Evolutionary conservation across 1,284 basidiomycete species (phyloP).

Genomic region (Apiotrichum gracile): DNA sequence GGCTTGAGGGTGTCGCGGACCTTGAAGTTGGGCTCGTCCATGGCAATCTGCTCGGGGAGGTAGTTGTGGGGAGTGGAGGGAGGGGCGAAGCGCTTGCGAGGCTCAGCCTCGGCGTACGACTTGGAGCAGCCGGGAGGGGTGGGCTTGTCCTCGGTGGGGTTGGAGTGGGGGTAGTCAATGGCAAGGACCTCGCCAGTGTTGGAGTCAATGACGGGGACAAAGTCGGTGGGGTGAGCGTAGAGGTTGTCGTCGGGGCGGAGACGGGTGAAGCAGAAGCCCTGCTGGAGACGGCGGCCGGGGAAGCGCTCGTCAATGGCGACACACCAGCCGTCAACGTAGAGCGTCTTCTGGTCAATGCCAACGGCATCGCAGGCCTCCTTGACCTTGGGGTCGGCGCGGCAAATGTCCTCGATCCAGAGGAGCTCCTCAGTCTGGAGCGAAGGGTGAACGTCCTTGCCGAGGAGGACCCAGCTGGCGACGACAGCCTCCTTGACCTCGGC

Average conservation of each 20-base stretch:
- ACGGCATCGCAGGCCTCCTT: slow-evolving; percentile 45
- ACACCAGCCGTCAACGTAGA: slow-evolving; percentile 50
- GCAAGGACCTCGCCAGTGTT: slow-evolving; percentile 45
- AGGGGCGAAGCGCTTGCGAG: slow-evolving; percentile 46
- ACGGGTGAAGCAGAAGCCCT: slow-evolving; percentile 49
- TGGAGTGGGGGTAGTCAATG: slow-evolving; percentile 43
- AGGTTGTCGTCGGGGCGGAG: slow-evolving; percentile 44
- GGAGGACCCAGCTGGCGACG: slow-evolving; percentile 37
- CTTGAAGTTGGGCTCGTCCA: slow-evolving; percentile 54
- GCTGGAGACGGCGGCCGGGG: slow-evolving; percentile 41
- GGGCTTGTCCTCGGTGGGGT: slow-evolving; percentile 17
- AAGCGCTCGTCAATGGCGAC: slow-evolving; percentile 50
- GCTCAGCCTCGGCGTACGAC: slow-evolving; percentile 20
- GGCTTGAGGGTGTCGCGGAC: slow-evolving; percentile 71
- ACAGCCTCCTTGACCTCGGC: slow-evolving; percentile 20
- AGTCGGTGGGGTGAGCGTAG: slow-evolving; percentile 50
- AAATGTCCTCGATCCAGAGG: slow-evolving; percentile 47
- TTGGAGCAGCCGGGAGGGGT: slow-evolving; percentile 27
- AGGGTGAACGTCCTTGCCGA: slow-evolving; percentile 47
- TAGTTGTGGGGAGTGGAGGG: slow-evolving; percentile 46
- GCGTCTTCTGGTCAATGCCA: slow-evolving; percentile 42
- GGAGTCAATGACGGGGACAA: slow-evolving; percentile 40
- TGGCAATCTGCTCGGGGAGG: slow-evolving; percentile 45
- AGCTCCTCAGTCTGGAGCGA: slow-evolving; percentile 51
- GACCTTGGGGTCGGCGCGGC: slow-evolving; percentile 43